Percentiles rank a stretch among this genome's conserved stretches.
These are phyloP conservation scores for Diplodia sapinea DNA, from an alignment of 2,329 filamentous ascomycete genomes.

Conservation along the genomic window DNA sequence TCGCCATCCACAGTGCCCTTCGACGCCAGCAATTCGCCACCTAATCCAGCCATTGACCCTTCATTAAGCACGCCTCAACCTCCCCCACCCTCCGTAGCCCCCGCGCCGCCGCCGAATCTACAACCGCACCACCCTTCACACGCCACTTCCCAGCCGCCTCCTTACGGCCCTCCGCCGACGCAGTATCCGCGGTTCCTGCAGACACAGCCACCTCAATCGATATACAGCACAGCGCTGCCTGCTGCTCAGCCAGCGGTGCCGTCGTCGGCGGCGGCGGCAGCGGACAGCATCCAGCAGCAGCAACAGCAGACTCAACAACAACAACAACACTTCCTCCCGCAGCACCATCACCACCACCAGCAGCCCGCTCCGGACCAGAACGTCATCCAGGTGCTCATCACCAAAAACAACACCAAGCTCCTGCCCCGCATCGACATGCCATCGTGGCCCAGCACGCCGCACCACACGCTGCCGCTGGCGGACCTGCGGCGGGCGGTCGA, in stretches of 20 bases:
- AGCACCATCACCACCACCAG: not conserved
- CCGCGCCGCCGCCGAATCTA: not conserved
- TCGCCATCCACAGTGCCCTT: not conserved
- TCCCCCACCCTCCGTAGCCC: not conserved
- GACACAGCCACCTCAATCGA: constrained; percentile 8
- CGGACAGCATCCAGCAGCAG: not conserved
- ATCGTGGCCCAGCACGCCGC: constrained; percentile 22
- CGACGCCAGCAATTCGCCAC: constrained; percentile 33
- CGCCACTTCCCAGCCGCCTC: not conserved
- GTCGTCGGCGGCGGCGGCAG: not conserved
- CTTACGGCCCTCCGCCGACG: constrained; percentile 3
- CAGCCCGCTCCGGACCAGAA: constrained; percentile 19
- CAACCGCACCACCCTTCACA: constrained; percentile 2
- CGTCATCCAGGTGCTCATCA: constrained; percentile 29
- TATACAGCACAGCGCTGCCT: not conserved
- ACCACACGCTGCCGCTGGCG: constrained; percentile 23
- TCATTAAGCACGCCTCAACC: constrained; percentile 5
- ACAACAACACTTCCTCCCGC: not conserved
- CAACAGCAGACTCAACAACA: not conserved
- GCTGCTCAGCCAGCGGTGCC: not conserved
- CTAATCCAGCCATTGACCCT: constrained; percentile 10
- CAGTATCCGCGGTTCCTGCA: constrained; percentile 18
- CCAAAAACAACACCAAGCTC: constrained; percentile 26
- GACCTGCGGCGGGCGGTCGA: constrained; percentile 8
- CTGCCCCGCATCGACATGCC: constrained; percentile 29